These are phyloP conservation scores for Brassica hybrid DNA, from an alignment of 441 rosid species.

Conservation along the genomic window DNA sequence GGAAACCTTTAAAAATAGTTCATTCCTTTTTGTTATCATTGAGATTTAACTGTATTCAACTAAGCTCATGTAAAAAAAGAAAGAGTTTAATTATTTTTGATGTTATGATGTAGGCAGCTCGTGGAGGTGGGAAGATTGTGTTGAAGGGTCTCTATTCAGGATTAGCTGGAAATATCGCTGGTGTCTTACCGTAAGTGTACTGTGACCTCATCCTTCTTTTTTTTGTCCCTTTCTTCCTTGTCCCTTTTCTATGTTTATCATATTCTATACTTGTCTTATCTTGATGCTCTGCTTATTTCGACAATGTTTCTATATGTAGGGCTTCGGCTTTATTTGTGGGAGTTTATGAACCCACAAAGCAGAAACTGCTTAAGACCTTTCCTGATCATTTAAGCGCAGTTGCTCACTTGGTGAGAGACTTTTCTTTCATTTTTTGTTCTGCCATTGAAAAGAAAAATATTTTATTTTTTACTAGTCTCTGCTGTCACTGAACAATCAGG, in stretches of 20 bases:
- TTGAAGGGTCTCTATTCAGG: conserved; percentile 83
- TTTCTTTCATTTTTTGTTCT: conserved; percentile 10
- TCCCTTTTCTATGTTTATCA: too few relatives aligned
- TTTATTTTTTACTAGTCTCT: not conserved
- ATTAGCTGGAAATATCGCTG: conserved; percentile 74
- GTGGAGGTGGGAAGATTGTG: conserved; percentile 70
- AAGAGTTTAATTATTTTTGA: conserved; percentile 7
- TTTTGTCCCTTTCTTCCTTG: too few relatives aligned
- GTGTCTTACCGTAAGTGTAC: conserved; percentile 75
- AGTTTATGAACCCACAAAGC: conserved; percentile 95
- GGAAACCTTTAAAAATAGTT: not conserved
- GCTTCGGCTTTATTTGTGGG: conserved; percentile 98
- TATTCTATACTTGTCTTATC: too few relatives aligned
- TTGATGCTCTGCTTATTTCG: not conserved
- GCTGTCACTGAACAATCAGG: not conserved
- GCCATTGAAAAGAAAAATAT: not conserved
- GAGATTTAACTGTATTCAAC: too few relatives aligned
- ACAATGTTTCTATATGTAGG: conserved; percentile 45
- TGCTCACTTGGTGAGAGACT: conserved; percentile 84
- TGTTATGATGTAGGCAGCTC: conserved; percentile 55
- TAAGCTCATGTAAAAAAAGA: not conserved
- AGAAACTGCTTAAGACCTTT: conserved; percentile 71
- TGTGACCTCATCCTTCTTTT: conserved; percentile 2
- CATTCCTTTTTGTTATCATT: too few relatives aligned
- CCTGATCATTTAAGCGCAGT: conserved; percentile 90